Percentiles rank a stretch among this genome's conserved stretches.
Conservation (phyloP, 192 early-diverging fungal genomes). For the Mortierella antarctica region DNA sequence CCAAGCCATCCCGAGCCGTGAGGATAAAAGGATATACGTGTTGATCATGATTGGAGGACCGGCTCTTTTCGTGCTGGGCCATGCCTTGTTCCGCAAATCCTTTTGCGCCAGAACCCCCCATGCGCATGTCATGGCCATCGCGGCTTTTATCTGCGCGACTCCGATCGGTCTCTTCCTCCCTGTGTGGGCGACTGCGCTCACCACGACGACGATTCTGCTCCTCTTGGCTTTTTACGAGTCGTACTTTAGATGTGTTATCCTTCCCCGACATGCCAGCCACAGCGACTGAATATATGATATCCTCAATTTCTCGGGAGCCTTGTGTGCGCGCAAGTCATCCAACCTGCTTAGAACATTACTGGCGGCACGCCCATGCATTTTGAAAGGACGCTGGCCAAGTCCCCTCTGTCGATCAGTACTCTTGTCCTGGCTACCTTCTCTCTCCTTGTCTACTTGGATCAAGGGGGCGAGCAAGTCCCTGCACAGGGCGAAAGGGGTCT, state of each 20-base stretch:
- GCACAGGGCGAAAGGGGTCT: too few species aligned
- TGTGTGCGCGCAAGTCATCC: too few species aligned
- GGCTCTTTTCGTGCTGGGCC: slow-evolving; percentile 30
- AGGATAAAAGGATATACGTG: slow-evolving; percentile 23
- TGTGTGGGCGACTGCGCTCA: slow-evolving; percentile 26
- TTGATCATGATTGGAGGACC: slow-evolving; percentile 43
- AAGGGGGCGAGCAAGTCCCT: too few species aligned
- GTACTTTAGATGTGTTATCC: slow-evolving; percentile 22
- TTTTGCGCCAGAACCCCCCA: slow-evolving; percentile 11
- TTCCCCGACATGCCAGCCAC: slow-evolving; percentile 1
- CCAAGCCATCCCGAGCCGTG: slow-evolving; percentile 15
- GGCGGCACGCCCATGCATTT: not conserved
- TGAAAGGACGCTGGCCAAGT: not conserved
- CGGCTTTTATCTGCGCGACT: slow-evolving; percentile 21
- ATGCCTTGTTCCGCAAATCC: slow-evolving; percentile 32
- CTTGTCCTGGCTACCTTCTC: too few species aligned
- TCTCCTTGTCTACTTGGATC: too few species aligned
- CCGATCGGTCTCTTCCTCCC: slow-evolving; percentile 32
- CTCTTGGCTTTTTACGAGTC: slow-evolving; percentile 21
- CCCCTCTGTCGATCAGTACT: too few species aligned
- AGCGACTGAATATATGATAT: too few species aligned
- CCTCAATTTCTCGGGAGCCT: too few species aligned
- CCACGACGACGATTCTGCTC: slow-evolving; percentile 17
- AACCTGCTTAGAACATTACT: too few species aligned
- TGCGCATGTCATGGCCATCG: slow-evolving; percentile 24